These are phyloP conservation scores for Themeda triandra DNA, from an alignment of 176 grass and related monocot species.

Conservation along the genomic window DNA sequence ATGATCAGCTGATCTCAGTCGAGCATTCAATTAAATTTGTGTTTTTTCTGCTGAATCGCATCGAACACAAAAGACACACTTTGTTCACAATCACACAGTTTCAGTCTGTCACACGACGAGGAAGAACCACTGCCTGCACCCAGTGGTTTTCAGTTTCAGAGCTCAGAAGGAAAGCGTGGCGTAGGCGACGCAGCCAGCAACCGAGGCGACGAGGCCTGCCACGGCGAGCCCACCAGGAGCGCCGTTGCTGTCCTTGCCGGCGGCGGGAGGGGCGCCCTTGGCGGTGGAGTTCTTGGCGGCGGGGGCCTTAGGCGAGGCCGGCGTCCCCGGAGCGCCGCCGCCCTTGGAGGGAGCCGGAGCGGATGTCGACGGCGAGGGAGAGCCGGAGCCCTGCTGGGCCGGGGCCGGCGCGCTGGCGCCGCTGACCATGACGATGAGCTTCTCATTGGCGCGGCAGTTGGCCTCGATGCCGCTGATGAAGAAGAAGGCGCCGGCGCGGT, in stretches of 20 bases:
- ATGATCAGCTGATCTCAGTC: neutral
- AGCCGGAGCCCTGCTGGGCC: neutral
- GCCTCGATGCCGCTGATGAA: constrained; percentile 75
- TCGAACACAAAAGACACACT: neutral
- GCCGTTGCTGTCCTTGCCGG: constrained; percentile 4
- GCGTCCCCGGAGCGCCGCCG: neutral
- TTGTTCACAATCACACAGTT: neutral
- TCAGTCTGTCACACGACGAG: neutral
- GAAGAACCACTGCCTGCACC: neutral
- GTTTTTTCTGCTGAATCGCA: neutral
- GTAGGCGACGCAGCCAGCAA: constrained; percentile 39
- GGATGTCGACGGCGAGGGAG: neutral
- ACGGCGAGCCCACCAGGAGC: neutral
- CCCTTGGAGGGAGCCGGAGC: constrained; percentile 6
- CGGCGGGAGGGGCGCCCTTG: constrained; percentile 17
- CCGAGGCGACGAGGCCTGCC: constrained; percentile 28
- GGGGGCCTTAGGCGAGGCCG: neutral
- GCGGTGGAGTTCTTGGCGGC: constrained; percentile 13
- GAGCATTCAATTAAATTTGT: neutral
- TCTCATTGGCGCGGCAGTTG: constrained; percentile 71
- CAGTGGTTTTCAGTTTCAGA: neutral
- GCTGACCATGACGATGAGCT: constrained; percentile 53
- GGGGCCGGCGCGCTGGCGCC: neutral
- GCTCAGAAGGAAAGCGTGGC: constrained; percentile 39
- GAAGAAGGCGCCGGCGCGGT: constrained; percentile 57